Evolutionary conservation across 2,329 filamentous ascomycete genomes (phyloP), one percentile per base, ranked within the genome.

Genomic region (Basipetospora chlamydospora): DNA sequence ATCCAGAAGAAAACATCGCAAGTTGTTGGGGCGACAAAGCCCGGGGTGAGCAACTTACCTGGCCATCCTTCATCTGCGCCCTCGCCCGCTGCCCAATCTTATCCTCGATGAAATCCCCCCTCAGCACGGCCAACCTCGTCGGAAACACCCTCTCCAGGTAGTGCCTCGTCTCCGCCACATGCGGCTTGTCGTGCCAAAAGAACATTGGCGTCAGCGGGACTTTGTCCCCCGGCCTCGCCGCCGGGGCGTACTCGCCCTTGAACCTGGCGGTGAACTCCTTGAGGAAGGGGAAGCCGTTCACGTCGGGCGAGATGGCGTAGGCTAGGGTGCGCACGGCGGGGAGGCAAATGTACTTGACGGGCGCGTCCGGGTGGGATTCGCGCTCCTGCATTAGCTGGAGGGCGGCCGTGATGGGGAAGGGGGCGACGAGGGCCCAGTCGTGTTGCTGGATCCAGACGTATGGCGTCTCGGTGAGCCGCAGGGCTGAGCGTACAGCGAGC

Each of bases 181-280:
- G 68, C 0, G 68, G 67, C 43, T 73, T 73, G 41, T 73, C 68
- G 38, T 72, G 67, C 68, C 68, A 73, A 45, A 72, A 70, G 50
- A 70, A 73, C 37, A 73, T 55, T 0, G 68, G 68, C 1, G 68
- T 72, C 28, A 73, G 47, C 0, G 64, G 63, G 1, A 72, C 47
- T 11, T 21, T 20, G 20, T 20, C 13, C 13, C 17, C 17, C n/a
- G n/a, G 35, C 18, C 8, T 34, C 15, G 15, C 31, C 5, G 32
- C 39, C 30, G 23, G 31, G 2, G 26, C 33, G 39, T 66, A 70
- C 12, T 58, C 51, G 1, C 55, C 49, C 39, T 61, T 66, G 15
- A 67, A 54, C 13, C 50, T 44, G 0, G 50, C 40, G 0, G 67
- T 69, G 23, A 66, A 42, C 0, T 49, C 42, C 6, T 59, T 55